Evolutionary conservation across 176 grass and related monocot genomes (phyloP), one percentile per base, ranked within the genome.

Genomic region (Musa beccarii): DNA sequence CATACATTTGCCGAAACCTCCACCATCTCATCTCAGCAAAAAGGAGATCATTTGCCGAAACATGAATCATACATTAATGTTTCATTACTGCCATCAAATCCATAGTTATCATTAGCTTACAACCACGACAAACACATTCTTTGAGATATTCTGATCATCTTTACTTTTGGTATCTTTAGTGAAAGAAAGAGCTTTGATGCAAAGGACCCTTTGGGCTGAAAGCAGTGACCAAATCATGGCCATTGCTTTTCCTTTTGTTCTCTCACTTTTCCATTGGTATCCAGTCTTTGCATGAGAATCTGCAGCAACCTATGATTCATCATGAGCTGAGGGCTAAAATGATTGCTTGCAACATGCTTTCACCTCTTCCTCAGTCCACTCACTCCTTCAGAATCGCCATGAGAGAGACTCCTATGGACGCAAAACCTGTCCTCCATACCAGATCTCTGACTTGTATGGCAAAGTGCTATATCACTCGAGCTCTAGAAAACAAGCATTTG

Each of bases 101-200:
- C 34, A 43, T 43, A 43, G 34, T 43, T 43, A 43, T 43, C 4
- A 43, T 43, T 43, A 43, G 34, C 34, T 43, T 43, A 43, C 34
- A 43, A 43, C 34, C 34, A 43, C 34, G 34, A 43, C 34, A 43
- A 43, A 43, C 34, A 43, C 34, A 43, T 43, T 43, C 34, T 43
- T 43, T 43, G 34, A 43, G 34, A 43, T 43, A 43, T 43, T 43
- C 4, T 43, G 34, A 43, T 43, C 34, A 43, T 54, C 53, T 61
- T 61, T n/a, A 61, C 57, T 61, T 61, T 61, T 61, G 57, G 57
- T 61, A 19, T 61, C 57, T 61, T 59, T 59, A n/a, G 57, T 61
- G 57, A 61, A 61, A 61, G 57, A 17, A 57, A 16, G 2, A 43
- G 34, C 34, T 43, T 16, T 57, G 55, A 5, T 57, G 55, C 55